phyloP scores from a whole-genome alignment of 257 asterid species.

The Gentiana straminea region DNA sequence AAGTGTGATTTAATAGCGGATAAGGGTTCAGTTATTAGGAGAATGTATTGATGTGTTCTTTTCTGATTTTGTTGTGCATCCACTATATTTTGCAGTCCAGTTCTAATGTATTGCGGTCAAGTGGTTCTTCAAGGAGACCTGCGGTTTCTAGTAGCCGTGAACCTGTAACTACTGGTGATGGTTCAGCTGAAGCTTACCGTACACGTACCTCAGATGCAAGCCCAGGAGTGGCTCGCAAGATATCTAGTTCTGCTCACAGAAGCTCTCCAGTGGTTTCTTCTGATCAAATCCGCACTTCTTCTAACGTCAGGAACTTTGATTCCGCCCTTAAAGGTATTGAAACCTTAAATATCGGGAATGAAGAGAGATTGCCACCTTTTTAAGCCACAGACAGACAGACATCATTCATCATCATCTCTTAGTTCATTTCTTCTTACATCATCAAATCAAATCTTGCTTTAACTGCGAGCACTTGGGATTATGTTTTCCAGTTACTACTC shows the following conservation, averaged over 20 bases:
- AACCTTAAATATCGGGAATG: slow-evolving; percentile 54
- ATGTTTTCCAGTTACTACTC: too few relatives aligned
- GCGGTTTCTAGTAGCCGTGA: slow-evolving; percentile 52
- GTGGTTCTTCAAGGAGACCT: slow-evolving; percentile 55
- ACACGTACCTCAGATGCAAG: slow-evolving; percentile 39
- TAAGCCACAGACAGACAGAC: too few relatives aligned
- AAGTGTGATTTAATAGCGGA: neutral
- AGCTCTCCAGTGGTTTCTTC: slow-evolving; percentile 47
- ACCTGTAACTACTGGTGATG: slow-evolving; percentile 22
- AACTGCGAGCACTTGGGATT: too few relatives aligned
- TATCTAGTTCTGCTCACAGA: slow-evolving; percentile 33
- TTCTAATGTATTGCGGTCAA: slow-evolving; percentile 28
- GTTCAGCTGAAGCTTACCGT: slow-evolving; percentile 26
- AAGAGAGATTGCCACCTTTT: slow-evolving; percentile 29
- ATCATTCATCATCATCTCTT: too few relatives aligned
- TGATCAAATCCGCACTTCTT: slow-evolving; percentile 43
- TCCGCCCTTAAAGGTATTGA: slow-evolving; percentile 74
- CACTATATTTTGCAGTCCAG: slow-evolving; percentile 33
- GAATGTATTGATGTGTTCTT: too few relatives aligned
- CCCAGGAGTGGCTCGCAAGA: slow-evolving; percentile 33
- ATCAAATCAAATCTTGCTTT: too few relatives aligned
- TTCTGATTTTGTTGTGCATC: too few relatives aligned
- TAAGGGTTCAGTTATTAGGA: too few relatives aligned
- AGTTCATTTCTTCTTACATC: too few relatives aligned
- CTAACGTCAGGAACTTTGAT: slow-evolving; percentile 44